phyloP scores from a whole-genome alignment of 768 basidiomycete genomes.

The Rhodotorula kratochvilovae region DNA sequence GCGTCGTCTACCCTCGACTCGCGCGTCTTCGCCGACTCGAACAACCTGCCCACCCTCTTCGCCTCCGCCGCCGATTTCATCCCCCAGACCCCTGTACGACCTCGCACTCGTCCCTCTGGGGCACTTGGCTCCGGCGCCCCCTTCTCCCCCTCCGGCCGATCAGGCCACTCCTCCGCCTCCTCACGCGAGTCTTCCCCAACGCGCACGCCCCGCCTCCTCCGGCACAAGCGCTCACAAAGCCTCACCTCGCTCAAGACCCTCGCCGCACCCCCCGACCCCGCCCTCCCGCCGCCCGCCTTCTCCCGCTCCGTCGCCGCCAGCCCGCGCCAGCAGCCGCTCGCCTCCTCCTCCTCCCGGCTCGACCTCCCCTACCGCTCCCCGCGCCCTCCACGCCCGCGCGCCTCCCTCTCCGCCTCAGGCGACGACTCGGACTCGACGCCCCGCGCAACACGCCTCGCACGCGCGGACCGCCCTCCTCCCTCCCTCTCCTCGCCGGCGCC shows the following conservation, averaged over 20 bases:
- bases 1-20: constrained; percentile 10
- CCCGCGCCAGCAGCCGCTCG: not conserved
- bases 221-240: constrained; percentile 28
- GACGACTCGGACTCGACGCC: too few species aligned
- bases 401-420: too few species aligned
- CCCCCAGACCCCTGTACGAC: constrained; percentile 29
- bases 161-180: not conserved
- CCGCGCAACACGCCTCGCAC: not conserved
- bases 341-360: not conserved
- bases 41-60: constrained; percentile 7
- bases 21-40: not conserved
- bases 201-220: constrained; percentile 4
- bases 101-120: not conserved
- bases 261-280: not conserved
- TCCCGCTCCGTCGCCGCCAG: not conserved
- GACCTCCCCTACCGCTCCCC: not conserved
- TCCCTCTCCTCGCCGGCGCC: not conserved
- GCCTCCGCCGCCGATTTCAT: constrained; percentile 28
- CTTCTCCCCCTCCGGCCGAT: not conserved
- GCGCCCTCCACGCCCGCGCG: too few species aligned
- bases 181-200: constrained; percentile 17
- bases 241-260: not conserved
- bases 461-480: not conserved
- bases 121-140: not conserved
- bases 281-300: not conserved